Percentiles rank a stretch among this genome's conserved stretches.
Evolutionary conservation across 225 moss, liverwort and hornwort species (phyloP).

Genomic region (Pseudisothecium myosuroides): DNA sequence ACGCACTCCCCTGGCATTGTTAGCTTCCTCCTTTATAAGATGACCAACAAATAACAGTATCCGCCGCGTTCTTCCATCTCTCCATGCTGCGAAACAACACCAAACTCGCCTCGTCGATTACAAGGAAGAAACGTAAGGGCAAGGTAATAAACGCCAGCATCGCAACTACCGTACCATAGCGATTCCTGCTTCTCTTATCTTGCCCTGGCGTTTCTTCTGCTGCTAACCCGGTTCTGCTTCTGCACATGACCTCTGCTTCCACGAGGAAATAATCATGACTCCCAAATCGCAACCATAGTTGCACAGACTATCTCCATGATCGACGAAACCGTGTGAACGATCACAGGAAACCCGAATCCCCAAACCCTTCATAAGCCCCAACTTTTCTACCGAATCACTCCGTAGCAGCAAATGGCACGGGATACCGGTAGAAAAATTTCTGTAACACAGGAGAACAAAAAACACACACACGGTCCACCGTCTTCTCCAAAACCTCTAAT

Average conservation of each 20-base stretch:
- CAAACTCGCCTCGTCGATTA: neutral
- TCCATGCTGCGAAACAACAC: neutral
- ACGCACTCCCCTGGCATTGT: neutral
- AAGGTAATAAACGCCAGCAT: neutral
- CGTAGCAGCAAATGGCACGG: neutral
- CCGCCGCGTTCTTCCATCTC: slow-evolving; percentile 24
- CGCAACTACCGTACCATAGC: neutral
- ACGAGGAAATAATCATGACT: slow-evolving; percentile 38
- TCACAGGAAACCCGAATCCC: neutral
- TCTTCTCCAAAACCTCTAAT: neutral
- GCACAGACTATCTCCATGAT: slow-evolving; percentile 26
- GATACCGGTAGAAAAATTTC: neutral
- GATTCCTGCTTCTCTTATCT: neutral
- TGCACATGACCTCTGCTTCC: slow-evolving; percentile 46
- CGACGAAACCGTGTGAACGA: neutral
- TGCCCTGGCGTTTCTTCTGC: neutral
- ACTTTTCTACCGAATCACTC: neutral
- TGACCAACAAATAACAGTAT: slow-evolving; percentile 21
- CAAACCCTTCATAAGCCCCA: neutral
- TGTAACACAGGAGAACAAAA: no score
- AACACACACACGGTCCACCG: neutral
- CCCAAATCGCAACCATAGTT: slow-evolving; percentile 36
- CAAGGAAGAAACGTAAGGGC: neutral
- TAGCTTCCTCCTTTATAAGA: slow-evolving; percentile 17
- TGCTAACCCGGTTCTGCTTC: slow-evolving; percentile 25